Percentiles rank a stretch among this genome's conserved stretches.
Evolutionary conservation across 495 filamentous ascomycete species (phyloP).

Genomic region (Aspergillus coremiiformis): DNA sequence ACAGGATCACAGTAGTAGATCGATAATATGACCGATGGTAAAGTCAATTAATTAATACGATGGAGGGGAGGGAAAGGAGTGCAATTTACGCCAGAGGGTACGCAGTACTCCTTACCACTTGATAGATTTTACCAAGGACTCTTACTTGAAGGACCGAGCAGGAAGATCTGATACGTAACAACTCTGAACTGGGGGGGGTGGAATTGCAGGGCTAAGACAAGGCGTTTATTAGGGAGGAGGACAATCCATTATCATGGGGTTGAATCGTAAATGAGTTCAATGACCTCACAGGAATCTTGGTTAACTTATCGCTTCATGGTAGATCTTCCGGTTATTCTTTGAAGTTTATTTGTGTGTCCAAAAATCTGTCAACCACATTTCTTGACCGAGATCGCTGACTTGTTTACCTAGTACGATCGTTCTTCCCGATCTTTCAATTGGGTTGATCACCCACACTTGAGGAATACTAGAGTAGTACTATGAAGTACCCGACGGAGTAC

Average conservation of each 20-base stretch:
- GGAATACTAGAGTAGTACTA: not conserved
- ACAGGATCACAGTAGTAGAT: no score
- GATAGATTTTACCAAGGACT: no score
- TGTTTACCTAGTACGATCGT: not conserved
- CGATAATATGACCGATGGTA: no score
- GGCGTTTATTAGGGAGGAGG: not conserved
- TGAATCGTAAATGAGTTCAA: not conserved
- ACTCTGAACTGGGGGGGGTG: not conserved
- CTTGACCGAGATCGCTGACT: not conserved
- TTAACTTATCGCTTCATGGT: not conserved
- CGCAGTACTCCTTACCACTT: no score
- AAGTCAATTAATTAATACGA: no score
- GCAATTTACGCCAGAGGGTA: no score
- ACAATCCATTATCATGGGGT: not conserved
- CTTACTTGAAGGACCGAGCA: no score
- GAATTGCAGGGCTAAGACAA: not conserved
- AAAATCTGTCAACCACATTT: not conserved
- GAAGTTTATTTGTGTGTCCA: not conserved
- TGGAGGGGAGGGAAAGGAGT: no score
- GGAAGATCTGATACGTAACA: conserved; percentile 1
- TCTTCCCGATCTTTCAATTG: not conserved
- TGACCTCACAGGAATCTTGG: not conserved
- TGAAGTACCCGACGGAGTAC: no score
- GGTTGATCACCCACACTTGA: not conserved
- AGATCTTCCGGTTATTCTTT: not conserved